Conservation (phyloP, 306 rosid species). For the Cicer bijugum region DNA sequence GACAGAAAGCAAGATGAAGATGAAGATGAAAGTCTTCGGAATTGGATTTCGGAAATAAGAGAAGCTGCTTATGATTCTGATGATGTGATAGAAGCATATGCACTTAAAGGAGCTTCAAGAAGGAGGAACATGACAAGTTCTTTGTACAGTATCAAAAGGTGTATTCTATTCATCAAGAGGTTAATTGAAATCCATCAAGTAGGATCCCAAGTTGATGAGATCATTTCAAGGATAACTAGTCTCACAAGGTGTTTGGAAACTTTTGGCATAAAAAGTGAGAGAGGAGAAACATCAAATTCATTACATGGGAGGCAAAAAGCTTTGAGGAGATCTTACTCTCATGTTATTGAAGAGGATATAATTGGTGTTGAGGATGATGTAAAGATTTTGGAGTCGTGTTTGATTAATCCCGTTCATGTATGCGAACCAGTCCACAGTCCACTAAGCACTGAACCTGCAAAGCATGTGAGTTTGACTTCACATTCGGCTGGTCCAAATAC, state of each 20-base stretch:
- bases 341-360: constrained; percentile 55
- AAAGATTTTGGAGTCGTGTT: constrained; percentile 31
- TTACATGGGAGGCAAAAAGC: constrained; percentile 40
- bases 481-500: not conserved
- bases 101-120: constrained; percentile 45
- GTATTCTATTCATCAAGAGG: constrained; percentile 21
- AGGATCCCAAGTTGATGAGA: constrained; percentile 46
- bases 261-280: constrained; percentile 45
- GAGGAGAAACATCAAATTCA: constrained; percentile 45
- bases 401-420: constrained; percentile 29
- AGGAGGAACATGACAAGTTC: constrained; percentile 21
- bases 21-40: constrained; percentile 36
- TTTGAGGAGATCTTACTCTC: constrained; percentile 57
- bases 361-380: constrained; percentile 58
- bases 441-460: too few relatives aligned
- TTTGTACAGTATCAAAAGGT: constrained; percentile 42
- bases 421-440: too few relatives aligned
- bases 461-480: too few relatives aligned
- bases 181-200: constrained; percentile 37
- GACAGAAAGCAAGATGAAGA: constrained; percentile 56
- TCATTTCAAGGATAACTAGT: constrained; percentile 39
- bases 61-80: constrained; percentile 64
- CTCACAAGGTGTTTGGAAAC: constrained; percentile 35
- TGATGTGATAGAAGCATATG: constrained; percentile 52
- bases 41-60: constrained; percentile 59